phyloP scores from a whole-genome alignment of 129 eudicot genomes.

The Chrysanthemum seticuspe region DNA sequence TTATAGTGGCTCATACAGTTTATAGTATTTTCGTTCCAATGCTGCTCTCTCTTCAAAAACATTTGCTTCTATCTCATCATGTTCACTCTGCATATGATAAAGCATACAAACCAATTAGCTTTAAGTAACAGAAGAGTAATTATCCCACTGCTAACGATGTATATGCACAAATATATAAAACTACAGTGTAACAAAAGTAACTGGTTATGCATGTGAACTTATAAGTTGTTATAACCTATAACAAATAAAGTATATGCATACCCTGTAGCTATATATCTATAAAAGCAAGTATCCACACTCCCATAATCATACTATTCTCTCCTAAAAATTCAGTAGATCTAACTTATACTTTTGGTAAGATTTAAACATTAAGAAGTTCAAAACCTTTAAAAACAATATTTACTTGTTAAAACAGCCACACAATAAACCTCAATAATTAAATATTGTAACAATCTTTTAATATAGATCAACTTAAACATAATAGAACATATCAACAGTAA shows the following conservation, averaged over 20 bases:
- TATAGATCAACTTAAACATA: neutral
- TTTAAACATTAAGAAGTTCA: no score
- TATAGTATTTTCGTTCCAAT: constrained; percentile 80
- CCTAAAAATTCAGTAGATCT: no score
- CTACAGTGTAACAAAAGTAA: neutral
- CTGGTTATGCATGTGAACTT: neutral
- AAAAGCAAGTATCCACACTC: no score
- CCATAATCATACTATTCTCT: no score
- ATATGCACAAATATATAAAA: constrained; percentile 7
- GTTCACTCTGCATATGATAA: constrained; percentile 48
- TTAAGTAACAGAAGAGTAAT: neutral
- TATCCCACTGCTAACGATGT: neutral
- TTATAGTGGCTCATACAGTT: constrained; percentile 74
- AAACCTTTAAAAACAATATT: no score
- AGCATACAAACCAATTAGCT: constrained; percentile 7
- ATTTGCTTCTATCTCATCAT: constrained; percentile 80
- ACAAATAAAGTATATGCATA: neutral
- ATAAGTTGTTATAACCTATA: no score
- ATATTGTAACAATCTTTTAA: no score
- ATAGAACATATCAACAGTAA: neutral
- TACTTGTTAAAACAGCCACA: no score
- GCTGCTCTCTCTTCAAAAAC: constrained; percentile 87
- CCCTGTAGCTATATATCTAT: neutral
- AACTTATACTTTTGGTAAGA: no score
- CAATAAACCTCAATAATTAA: no score